Evolutionary conservation across 306 rosid species (phyloP).

Genomic region (Vigna hirtella): DNA sequence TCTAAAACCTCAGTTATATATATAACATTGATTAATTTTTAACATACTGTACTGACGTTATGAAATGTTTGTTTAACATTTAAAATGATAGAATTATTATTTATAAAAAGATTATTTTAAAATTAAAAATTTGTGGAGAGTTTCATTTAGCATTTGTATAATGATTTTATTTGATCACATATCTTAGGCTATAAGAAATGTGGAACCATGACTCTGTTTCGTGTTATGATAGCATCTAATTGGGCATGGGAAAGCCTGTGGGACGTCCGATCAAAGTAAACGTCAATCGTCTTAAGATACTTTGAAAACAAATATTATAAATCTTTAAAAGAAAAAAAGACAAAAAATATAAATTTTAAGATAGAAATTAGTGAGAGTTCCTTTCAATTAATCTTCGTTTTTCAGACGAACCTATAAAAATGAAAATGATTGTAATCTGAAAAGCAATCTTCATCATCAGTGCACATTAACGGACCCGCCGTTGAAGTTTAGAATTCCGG

Average conservation of each 20-base stretch:
- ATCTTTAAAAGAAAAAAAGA: no score
- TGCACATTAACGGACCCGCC: neutral
- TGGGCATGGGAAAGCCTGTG: no score
- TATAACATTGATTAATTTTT: no score
- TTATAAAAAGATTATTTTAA: no score
- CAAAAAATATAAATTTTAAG: no score
- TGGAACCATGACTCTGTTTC: neutral
- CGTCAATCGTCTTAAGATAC: no score
- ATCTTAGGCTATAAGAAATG: conserved; percentile 20
- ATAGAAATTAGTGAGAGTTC: no score
- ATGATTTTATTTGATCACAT: neutral
- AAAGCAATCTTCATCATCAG: neutral
- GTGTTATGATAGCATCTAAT: no score
- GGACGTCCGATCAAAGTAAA: no score
- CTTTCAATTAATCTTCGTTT: neutral
- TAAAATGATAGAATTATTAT: neutral
- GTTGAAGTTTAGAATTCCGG: neutral
- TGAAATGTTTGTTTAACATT: neutral
- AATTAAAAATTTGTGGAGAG: no score
- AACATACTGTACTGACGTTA: neutral
- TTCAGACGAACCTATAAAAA: neutral
- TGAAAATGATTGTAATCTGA: no score
- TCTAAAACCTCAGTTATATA: neutral
- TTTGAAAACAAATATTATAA: no score
- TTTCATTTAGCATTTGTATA: neutral